Base-by-base conservation (phyloP, 176 grass and related monocot genomes). In the Lolium perenne region DNA sequence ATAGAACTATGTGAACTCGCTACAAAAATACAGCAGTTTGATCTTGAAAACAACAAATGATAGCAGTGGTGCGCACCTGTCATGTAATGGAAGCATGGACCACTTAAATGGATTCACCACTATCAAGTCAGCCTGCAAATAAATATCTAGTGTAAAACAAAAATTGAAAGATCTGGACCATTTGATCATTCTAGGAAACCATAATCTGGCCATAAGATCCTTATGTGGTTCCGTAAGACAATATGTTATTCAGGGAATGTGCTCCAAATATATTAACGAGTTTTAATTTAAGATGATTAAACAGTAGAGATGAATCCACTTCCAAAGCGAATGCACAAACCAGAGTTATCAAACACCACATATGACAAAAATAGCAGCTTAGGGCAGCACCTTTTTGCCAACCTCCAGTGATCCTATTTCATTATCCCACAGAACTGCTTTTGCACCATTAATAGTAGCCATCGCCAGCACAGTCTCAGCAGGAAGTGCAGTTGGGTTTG, bases 31-130 rank as follows among this genome's bases (percentile, higher is more conserved):
- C 22, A 43, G 29, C 48, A 41, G 70, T 83, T 60, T 18, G 51
- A 11, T 15, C 2, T 20, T 77, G 2, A 40, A 0, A 53, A 64
- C 6, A 16, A 55, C 7, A 66, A 64, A 79, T 35, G 25, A 35
- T 29, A 25, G 46, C 25, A 74, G 16, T 80, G 88, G 53, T 71
- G 20, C 81, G 40, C 78, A 98, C 95, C 87, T 81, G 77, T 98
- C 95, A 79, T 98, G 95, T 53, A 98, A 86, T 23, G 95, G 95
- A 46, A 95, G 86, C 93, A 98, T 95, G 75, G 91, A 92, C 95
- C 95, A 95, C 51, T 62, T 85, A 82, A 95, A 84, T 57, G 95
- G 95, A 90, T 98, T 98, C 43, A 95, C 83, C 66, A 98, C 70
- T 72, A 98, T 79, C 87, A 95, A 74, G 70, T 98, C 95, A 1